A percentile compares a stretch with the other conserved stretches of the same genome.
Conservation (phyloP, 768 basidiomycete species). For the Suillus lakei region DNA sequence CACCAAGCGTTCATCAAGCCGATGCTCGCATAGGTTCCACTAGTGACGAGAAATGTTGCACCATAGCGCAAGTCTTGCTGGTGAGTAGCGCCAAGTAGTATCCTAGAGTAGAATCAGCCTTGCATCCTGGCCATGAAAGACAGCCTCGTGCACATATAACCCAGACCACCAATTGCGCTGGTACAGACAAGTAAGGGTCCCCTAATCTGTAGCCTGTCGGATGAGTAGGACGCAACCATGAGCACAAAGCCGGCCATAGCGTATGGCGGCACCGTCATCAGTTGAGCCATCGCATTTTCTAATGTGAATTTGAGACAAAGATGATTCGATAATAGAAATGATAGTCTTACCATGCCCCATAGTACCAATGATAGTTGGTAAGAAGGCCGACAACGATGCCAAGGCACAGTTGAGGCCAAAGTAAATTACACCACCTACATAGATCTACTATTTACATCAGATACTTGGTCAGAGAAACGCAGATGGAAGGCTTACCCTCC, state of each 20-base stretch:
- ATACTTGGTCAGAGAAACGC: background rate
- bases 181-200: constrained; percentile 39
- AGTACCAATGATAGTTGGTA: constrained; percentile 59
- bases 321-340: background rate
- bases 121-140: background rate
- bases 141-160: constrained; percentile 42
- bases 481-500: constrained; percentile 36
- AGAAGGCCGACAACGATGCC: constrained; percentile 54
- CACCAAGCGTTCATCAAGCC: constrained; percentile 55
- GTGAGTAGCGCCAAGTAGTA: constrained; percentile 40
- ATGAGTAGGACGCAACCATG: constrained; percentile 40
- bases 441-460: constrained; percentile 36
- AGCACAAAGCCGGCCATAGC: constrained; percentile 46
- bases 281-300: constrained; percentile 49
- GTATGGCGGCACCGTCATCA: constrained; percentile 61
- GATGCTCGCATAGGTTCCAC: constrained; percentile 50
- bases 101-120: constrained; percentile 11
- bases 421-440: constrained; percentile 51
- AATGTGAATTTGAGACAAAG: background rate
- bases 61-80: constrained; percentile 47
- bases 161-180: constrained; percentile 40
- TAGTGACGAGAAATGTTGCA: constrained; percentile 49
- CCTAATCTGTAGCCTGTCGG: constrained; percentile 50
- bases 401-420: constrained; percentile 54
- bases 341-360: constrained; percentile 48